phyloP scores from a whole-genome alignment of 148 eudicot genomes.

The Polygonum maritimum region DNA sequence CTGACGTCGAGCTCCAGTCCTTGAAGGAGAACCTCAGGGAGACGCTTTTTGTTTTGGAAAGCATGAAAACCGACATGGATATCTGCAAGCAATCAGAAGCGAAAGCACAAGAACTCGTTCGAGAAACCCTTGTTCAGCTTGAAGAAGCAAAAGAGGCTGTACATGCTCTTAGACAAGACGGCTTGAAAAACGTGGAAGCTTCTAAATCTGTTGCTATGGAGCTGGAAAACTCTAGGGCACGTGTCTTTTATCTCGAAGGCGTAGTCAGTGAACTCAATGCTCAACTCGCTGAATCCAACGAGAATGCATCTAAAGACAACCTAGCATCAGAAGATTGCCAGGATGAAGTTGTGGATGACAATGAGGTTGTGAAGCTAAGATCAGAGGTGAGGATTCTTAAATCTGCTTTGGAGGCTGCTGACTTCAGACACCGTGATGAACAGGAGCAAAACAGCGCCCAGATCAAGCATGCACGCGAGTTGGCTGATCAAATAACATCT shows the following conservation, averaged over 20 bases:
- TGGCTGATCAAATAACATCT: constrained; percentile 29
- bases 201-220: constrained; percentile 32
- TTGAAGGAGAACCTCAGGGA: constrained; percentile 51
- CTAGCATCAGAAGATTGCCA: background rate
- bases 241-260: constrained; percentile 43
- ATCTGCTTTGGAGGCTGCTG: constrained; percentile 48
- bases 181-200: constrained; percentile 30
- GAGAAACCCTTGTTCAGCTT: constrained; percentile 56
- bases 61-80: constrained; percentile 51
- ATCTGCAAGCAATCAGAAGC: constrained; percentile 55
- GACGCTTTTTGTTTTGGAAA: constrained; percentile 37
- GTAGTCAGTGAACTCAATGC: constrained; percentile 37
- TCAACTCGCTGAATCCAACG: constrained; percentile 11
- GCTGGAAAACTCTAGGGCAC: constrained; percentile 54
- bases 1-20: constrained; percentile 35
- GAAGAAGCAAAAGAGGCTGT: constrained; percentile 60
- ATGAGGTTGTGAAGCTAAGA: constrained; percentile 32
- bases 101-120: constrained; percentile 40
- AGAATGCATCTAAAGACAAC: constrained; percentile 1
- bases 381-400: constrained; percentile 41
- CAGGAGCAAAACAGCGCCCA: constrained; percentile 24
- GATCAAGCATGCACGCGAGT: constrained; percentile 32
- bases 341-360: constrained; percentile 28
- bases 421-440: constrained; percentile 53
- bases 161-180: constrained; percentile 44